Conservation (phyloP, 495 filamentous ascomycete genomes). For the Oleoguttula mirabilis region DNA sequence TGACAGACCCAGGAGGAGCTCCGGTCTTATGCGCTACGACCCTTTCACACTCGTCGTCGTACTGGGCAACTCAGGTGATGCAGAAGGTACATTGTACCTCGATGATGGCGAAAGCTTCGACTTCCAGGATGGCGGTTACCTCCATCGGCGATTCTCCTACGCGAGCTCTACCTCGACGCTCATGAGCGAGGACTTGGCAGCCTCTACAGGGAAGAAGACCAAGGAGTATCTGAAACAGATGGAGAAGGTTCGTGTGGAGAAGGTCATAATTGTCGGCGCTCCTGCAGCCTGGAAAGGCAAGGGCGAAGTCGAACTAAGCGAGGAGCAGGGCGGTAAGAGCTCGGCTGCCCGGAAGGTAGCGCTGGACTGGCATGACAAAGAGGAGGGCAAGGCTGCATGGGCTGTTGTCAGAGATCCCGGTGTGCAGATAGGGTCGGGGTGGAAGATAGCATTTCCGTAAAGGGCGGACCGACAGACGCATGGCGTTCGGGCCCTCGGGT, state of each 20-base stretch:
- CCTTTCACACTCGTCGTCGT: conserved; percentile 83
- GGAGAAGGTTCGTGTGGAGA: conserved; percentile 65
- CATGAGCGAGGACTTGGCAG: conserved; percentile 40
- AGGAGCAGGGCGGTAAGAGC: conserved; percentile 47
- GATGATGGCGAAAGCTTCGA: conserved; percentile 93
- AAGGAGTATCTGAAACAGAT: conserved; percentile 65
- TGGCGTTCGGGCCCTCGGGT: neutral
- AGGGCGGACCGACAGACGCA: no score
- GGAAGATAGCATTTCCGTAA: conserved; percentile 62
- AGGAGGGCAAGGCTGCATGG: conserved; percentile 55
- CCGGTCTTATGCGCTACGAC: conserved; percentile 82
- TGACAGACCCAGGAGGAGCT: conserved; percentile 73
- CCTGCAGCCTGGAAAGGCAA: conserved; percentile 58
- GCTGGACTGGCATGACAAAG: conserved; percentile 49
- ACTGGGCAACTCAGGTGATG: conserved; percentile 55
- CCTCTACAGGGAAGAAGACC: conserved; percentile 38
- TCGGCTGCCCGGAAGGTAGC: conserved; percentile 34
- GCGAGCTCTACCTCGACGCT: conserved; percentile 41
- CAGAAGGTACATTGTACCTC: conserved; percentile 73
- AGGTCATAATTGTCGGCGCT: conserved; percentile 68
- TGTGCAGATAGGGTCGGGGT: conserved; percentile 64
- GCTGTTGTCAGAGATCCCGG: conserved; percentile 71
- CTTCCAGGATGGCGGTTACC: conserved; percentile 70
- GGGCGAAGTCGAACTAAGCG: conserved; percentile 52
- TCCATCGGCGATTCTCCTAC: conserved; percentile 67